phyloP scores from a whole-genome alignment of 805 yeast genomes.

The Metschnikowia amazonensis region DNA sequence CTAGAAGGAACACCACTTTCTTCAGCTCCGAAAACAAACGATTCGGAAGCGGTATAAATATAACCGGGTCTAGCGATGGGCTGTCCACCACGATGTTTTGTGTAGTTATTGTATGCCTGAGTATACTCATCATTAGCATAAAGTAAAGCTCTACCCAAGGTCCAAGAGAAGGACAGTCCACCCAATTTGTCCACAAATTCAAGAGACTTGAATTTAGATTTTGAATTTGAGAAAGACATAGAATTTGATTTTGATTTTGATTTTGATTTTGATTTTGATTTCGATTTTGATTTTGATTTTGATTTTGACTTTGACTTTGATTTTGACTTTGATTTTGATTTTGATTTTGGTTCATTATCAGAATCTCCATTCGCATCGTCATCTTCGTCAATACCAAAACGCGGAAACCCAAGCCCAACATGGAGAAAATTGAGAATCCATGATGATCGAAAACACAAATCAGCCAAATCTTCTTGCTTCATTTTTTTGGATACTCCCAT shows the following conservation, averaged over 20 bases:
- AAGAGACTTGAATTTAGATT: constrained; percentile 38
- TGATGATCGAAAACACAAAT: constrained; percentile 58
- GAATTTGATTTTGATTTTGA: no score
- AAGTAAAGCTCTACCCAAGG: constrained; percentile 56
- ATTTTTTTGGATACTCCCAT: constrained; percentile 34
- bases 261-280: no score
- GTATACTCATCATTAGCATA: constrained; percentile 56
- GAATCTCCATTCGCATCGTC: no score
- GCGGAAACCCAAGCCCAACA: constrained; percentile 57
- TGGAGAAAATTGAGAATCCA: constrained; percentile 58
- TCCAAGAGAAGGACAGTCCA: constrained; percentile 51
- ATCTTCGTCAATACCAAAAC: constrained; percentile 47
- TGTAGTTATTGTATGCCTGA: constrained; percentile 36
- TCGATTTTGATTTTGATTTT: no score
- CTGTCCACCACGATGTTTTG: constrained; percentile 11
- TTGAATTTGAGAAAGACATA: no score
- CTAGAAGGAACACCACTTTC: constrained; percentile 35
- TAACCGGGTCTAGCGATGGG: constrained; percentile 40
- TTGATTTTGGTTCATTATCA: no score
- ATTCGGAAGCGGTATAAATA: constrained; percentile 45
- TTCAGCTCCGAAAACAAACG: constrained; percentile 55
- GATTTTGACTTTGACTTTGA: no score
- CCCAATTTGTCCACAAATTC: constrained; percentile 42
- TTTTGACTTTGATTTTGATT: no score
- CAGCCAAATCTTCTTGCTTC: constrained; percentile 44